phyloP scores from a whole-genome alignment of 805 yeast species.

The Limtongia smithiae region DNA sequence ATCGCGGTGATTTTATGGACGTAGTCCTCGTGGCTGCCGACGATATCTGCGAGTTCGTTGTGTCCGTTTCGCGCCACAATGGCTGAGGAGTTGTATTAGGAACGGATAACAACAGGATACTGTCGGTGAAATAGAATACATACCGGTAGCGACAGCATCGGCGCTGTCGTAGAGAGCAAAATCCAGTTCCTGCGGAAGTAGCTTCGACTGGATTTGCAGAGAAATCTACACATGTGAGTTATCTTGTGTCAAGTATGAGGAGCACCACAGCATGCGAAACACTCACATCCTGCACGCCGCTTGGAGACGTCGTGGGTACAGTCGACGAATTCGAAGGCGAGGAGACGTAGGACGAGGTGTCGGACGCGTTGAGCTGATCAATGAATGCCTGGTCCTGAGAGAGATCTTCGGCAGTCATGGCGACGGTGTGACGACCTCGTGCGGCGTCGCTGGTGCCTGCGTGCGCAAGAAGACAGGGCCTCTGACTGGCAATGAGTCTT shows the following conservation, averaged over 20 bases:
- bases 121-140: not conserved
- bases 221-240: not conserved
- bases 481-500: no score
- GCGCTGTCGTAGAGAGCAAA: not conserved
- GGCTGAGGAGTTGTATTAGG: no score
- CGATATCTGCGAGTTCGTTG: constrained; percentile 9
- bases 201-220: not conserved
- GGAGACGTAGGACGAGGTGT: not conserved
- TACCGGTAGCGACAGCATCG: constrained; percentile 4
- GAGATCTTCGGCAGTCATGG: constrained; percentile 12
- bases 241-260: no score
- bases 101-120: no score
- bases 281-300: not conserved
- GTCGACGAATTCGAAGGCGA: not conserved
- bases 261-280: no score
- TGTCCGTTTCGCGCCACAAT: constrained; percentile 3
- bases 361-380: constrained; percentile 16
- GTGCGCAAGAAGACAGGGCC: not conserved
- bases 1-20: constrained; percentile 21
- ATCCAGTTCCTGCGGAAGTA: constrained; percentile 1
- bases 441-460: not conserved
- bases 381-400: constrained; percentile 15
- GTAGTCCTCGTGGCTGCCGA: constrained; percentile 14
- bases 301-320: not conserved
- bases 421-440: not conserved